phyloP scores from a whole-genome alignment of 2,329 filamentous ascomycete genomes.

The Neonectria hederae region DNA sequence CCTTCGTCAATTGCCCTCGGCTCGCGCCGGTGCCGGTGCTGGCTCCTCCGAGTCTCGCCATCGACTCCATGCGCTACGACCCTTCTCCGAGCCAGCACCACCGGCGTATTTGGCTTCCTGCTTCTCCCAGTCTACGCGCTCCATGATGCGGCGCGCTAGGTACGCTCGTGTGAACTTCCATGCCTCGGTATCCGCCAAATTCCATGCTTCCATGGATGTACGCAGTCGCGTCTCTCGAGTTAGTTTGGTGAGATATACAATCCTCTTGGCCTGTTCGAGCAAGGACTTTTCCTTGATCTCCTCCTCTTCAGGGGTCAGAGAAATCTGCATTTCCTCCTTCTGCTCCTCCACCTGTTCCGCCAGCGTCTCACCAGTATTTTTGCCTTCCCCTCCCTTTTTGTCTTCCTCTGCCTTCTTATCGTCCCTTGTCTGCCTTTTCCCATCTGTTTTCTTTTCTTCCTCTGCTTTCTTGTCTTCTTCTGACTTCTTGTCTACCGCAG shows the following conservation, averaged over 20 bases:
- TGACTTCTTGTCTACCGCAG: not conserved
- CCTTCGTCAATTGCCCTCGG: not conserved
- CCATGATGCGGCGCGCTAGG: slow-evolving; percentile 68
- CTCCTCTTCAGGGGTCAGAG: slow-evolving; percentile 58
- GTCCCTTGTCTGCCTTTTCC: too few species aligned
- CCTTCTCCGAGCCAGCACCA: slow-evolving; percentile 65
- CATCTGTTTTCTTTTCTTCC: not conserved
- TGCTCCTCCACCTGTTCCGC: slow-evolving; percentile 45
- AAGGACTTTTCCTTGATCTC: slow-evolving; percentile 64
- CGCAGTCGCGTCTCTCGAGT: slow-evolving; percentile 58
- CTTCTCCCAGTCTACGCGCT: slow-evolving; percentile 75
- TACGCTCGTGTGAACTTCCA: slow-evolving; percentile 80
- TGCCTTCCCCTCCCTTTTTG: slow-evolving; percentile 45
- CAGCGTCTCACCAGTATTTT: slow-evolving; percentile 1
- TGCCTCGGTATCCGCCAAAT: slow-evolving; percentile 77
- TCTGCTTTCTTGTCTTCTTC: slow-evolving; percentile 40
- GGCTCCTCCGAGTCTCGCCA: slow-evolving; percentile 46
- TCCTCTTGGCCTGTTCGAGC: slow-evolving; percentile 57
- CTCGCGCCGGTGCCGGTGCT: slow-evolving; percentile 1
- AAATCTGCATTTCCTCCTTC: slow-evolving; percentile 47
- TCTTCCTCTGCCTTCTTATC: slow-evolving; percentile 10
- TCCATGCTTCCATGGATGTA: slow-evolving; percentile 70
- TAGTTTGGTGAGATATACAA: slow-evolving; percentile 59
- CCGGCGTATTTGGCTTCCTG: slow-evolving; percentile 72
- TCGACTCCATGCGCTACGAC: slow-evolving; percentile 48